Evolutionary conservation across 2,329 filamentous ascomycete species (phyloP), one percentile per base, ranked within the genome.

Genomic region (Pseudogymnoascus sp.): DNA sequence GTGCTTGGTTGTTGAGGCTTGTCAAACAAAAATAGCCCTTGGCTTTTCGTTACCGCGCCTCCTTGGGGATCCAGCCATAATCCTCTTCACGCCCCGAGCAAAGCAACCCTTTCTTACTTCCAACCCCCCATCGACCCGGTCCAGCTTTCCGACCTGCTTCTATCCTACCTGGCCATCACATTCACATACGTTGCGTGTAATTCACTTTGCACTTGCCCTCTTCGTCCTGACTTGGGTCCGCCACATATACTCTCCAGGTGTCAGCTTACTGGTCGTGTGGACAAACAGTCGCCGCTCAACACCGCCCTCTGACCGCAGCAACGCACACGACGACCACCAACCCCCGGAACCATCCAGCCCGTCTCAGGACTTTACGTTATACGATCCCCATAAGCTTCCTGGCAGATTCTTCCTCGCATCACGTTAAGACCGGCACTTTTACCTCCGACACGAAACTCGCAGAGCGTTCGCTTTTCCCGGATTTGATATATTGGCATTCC

Each of bases 191-290:
- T 45, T 48, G 41, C 28, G 41, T 48, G 41, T 48, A 48, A 48
- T 48, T 48, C 41, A 48, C 2, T 48, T 48, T 48, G 28, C 41
- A 48, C 23, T 48, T 15, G 10, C 3, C 21, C 23, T 0, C 3
- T 10, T 12, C 15, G 12, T 28, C 13, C 23, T 28, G 41, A n/a
- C 41, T 48, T 10, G 15, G 8, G 21, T 9, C 41, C 23, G 18
- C 41, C 41, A 48, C 21, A 28, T 28, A 48, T 48, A 48, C 41
- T 48, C 41, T 48, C 41, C 41, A 28, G 23, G 41, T 48, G 41
- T 48, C 41, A 48, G 41, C 41, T 48, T 48, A 48, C 41, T 48
- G 41, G 41, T 48, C 41, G 41, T 48, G 41, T 48, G 41, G 23
- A 48, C 41, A 48, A 48, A 48, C 41, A 48, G 41, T 48, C 41